phyloP scores from a whole-genome alignment of 2,329 filamentous ascomycete species.

The Fusarium concolor region DNA sequence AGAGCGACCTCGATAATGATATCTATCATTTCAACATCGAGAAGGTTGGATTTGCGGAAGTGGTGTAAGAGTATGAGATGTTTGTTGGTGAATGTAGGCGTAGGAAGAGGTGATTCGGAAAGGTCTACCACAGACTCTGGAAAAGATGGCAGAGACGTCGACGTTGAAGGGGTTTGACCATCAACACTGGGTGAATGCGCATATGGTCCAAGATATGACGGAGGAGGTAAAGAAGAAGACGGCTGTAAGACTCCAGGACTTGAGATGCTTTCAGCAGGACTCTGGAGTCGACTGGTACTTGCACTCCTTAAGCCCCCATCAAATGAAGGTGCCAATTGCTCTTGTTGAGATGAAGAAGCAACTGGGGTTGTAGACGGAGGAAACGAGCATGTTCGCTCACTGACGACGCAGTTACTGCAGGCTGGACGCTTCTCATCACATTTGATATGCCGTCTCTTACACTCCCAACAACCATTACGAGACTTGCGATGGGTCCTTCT shows the following conservation, averaged over 20 bases:
- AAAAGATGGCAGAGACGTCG: conserved; percentile 41
- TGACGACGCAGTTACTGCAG: conserved; percentile 55
- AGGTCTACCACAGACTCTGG: conserved; percentile 28
- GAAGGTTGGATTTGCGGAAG: conserved; percentile 45
- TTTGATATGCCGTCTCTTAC: conserved; percentile 56
- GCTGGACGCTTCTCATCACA: conserved; percentile 57
- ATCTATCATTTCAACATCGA: conserved; percentile 38
- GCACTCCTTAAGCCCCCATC: conserved; percentile 3
- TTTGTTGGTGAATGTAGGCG: conserved; percentile 50
- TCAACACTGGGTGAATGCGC: conserved; percentile 1
- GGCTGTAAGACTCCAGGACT: conserved; percentile 14
- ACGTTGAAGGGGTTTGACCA: conserved; percentile 12
- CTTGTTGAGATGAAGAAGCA: conserved; percentile 13
- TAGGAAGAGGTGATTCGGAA: conserved; percentile 29
- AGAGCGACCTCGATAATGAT: conserved; percentile 50
- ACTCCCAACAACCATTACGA: conserved; percentile 55
- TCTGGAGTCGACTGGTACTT: conserved; percentile 32
- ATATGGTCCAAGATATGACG: conserved; percentile 21
- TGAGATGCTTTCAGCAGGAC: conserved; percentile 39
- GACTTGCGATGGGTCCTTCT: conserved; percentile 56
- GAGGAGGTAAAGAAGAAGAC: conserved; percentile 28
- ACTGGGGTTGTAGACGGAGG: conserved; percentile 23
- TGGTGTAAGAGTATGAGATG: conserved; percentile 57
- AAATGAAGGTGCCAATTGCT: conserved; percentile 2
- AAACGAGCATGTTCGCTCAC: conserved; percentile 53